Percentiles rank a stretch among this genome's conserved stretches.
Evolutionary conservation across 129 eudicot genomes (phyloP).

Genomic region (Pittosporum tobira): DNA sequence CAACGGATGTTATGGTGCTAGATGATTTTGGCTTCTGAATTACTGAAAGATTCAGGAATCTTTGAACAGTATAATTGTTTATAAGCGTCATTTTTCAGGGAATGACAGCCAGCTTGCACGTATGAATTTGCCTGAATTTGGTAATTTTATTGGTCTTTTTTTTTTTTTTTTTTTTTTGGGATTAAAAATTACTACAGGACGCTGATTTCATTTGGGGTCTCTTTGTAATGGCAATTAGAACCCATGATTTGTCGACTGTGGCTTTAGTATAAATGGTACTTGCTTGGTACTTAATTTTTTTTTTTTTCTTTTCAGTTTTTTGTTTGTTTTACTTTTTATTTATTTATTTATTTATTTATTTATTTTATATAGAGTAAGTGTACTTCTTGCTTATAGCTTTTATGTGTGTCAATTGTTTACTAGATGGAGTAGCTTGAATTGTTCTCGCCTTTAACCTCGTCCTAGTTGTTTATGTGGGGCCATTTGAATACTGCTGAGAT

Average conservation of each 20-base stretch:
- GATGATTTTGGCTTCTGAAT: neutral
- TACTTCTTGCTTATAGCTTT: neutral
- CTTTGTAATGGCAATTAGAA: neutral
- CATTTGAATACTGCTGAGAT: neutral
- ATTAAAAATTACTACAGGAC: too few species aligned
- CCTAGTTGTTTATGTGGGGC: neutral
- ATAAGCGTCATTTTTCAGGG: too few species aligned
- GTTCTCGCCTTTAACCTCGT: neutral
- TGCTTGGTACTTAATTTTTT: too few species aligned
- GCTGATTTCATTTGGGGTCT: neutral
- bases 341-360: too few species aligned
- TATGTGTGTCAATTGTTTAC: neutral
- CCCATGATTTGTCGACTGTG: neutral
- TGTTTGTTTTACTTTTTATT: too few species aligned
- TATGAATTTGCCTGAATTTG: too few species aligned
- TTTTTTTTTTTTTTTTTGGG: neutral
- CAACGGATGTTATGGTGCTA: neutral
- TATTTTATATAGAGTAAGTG: too few species aligned
- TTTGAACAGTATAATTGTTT: too few species aligned
- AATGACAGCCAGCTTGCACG: too few species aligned
- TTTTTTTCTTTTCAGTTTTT: too few species aligned
- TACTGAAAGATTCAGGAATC: too few species aligned
- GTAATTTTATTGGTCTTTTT: neutral
- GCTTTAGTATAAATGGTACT: neutral
- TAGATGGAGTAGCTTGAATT: neutral